A percentile compares a stretch with the other conserved stretches of the same genome.
phyloP scores from a whole-genome alignment of 73 alveolate species.

The Paramecium sonneborni region DNA sequence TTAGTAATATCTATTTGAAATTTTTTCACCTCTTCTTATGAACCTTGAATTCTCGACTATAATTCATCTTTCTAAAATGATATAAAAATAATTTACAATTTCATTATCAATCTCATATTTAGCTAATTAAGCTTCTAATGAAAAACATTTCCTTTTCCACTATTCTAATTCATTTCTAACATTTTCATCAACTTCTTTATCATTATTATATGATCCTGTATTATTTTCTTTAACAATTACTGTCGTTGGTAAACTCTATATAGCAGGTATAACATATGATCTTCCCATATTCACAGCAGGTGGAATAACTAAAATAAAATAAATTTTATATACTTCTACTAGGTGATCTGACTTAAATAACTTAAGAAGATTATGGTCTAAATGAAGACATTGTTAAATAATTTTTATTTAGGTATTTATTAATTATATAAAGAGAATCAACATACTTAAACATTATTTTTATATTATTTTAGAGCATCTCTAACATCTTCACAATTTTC shows the following conservation, averaged over 20 bases:
- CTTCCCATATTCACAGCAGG: not conserved
- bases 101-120: constrained; percentile 25
- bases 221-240: not conserved
- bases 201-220: not conserved
- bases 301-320: not conserved
- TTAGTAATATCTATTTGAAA: not conserved
- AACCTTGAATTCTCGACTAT: not conserved
- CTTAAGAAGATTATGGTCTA: not conserved
- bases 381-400: not conserved
- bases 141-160: constrained; percentile 21
- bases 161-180: not conserved
- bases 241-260: not conserved
- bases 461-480: constrained; percentile 77
- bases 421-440: not conserved
- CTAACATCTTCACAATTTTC: constrained; percentile 91
- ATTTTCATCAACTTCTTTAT: not conserved
- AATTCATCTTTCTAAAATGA: constrained; percentile 23
- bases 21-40: constrained; percentile 28
- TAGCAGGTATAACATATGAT: not conserved
- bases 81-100: not conserved
- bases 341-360: not conserved
- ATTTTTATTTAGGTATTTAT: not conserved
- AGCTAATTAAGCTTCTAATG: constrained; percentile 42
- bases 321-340: not conserved
- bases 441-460: not conserved